These are phyloP conservation scores for Dioszegia aurantiaca DNA, from an alignment of 768 basidiomycete genomes.

Conservation along the genomic window DNA sequence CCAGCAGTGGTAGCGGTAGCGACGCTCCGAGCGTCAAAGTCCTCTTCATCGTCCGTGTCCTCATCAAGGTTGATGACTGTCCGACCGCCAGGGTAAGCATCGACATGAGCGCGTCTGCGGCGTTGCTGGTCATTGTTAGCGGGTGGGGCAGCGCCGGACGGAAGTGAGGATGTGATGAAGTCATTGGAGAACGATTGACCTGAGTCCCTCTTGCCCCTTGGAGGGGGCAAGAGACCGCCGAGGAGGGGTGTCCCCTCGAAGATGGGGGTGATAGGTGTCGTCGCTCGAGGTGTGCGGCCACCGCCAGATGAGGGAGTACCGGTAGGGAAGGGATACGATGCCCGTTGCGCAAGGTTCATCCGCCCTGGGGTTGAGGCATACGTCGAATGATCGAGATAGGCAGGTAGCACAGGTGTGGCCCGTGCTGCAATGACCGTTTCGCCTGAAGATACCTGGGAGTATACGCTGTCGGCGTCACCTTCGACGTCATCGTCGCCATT, in stretches of 20 bases:
- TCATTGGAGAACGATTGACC: not conserved
- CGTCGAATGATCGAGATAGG: too few species aligned
- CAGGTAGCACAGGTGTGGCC: not conserved
- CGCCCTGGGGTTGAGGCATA: not conserved
- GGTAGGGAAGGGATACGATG: not conserved
- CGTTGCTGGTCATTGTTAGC: too few species aligned
- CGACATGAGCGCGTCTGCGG: not conserved
- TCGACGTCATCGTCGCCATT: conserved; percentile 12
- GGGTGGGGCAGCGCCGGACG: not conserved
- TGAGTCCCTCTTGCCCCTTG: not conserved
- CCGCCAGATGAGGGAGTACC: not conserved
- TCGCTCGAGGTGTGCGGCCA: not conserved
- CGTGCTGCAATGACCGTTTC: conserved; percentile 17
- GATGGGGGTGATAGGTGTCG: not conserved
- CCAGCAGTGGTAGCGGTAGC: conserved; percentile 10
- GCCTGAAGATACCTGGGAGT: conserved; percentile 18
- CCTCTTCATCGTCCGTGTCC: conserved; percentile 10
- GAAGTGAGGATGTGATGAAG: not conserved
- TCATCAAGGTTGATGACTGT: conserved; percentile 1
- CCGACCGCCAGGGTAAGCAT: conserved; percentile 2
- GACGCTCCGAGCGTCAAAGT: conserved; percentile 7
- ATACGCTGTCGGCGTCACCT: conserved; percentile 9
- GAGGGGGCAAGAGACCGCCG: conserved; percentile 9
- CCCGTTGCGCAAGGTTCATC: too few species aligned
- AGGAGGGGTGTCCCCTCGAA: not conserved